Evolutionary conservation across 1,284 basidiomycete genomes (phyloP), one percentile per base, ranked within the genome.

Genomic region (Thecaphora thlaspeos): DNA sequence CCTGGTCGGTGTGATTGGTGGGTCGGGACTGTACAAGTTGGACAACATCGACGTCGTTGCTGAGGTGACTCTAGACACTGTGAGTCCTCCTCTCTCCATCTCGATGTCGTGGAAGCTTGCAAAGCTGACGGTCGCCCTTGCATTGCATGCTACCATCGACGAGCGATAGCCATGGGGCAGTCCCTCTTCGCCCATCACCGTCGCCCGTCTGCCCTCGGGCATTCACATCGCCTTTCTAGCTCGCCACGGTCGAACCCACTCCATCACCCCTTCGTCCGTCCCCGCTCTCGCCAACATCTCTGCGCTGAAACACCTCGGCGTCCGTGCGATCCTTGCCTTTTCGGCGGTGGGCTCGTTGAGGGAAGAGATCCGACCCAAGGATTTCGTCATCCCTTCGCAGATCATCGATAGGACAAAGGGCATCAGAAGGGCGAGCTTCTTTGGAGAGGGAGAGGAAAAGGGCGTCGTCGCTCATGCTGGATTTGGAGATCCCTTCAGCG

Each of bases 341-440:
- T 90, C 88, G 17, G 94, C 94, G 9, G 94, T 98, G 40, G 94
- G 94, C 34, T 92, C 89, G n/a, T 84, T 98, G 39, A 84, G 91
- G 41, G 94, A 98, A 79, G 91, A 96, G 71, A 91, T 97, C 75
- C 63, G 76, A 15, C 73, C 76, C 21, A 79, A 91, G 39, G 87
- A 93, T 70, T 92, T 97, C 78, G 83, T 87, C 47, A 85, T 98
- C 42, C 93, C 94, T 0, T 83, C 84, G 48, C 93, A 97, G 65
- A 90, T 97, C 80, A 96, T 98, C 77, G 93, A 98, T 80, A 85
- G 94, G 46, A 97, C 94, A 19, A 97, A 96, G 80, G 90, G 91
- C 14, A 81, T 95, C 41, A 84, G 93, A 28, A 86, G 88, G 0
- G 83, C 87, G 11, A 89, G 86, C 26, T 98, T 90, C 82, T 98